A percentile compares a stretch with the other conserved stretches of the same genome.
Evolutionary conservation across 805 yeast genomes (phyloP).

Genomic region (Saccharomycopsis guyanensis): DNA sequence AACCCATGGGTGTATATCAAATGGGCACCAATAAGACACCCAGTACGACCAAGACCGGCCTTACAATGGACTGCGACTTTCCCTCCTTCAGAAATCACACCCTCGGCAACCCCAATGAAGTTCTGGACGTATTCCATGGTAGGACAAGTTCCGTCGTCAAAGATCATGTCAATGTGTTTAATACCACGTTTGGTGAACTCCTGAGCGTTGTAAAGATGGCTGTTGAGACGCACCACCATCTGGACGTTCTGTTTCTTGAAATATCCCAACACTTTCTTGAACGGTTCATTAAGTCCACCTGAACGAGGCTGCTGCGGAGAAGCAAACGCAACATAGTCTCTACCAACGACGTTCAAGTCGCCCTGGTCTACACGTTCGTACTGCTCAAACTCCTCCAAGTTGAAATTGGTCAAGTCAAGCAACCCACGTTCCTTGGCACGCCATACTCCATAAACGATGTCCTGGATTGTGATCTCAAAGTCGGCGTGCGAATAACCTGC

Average conservation of each 20-base stretch:
- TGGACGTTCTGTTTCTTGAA: slow-evolving; percentile 70
- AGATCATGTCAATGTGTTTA: slow-evolving; percentile 89
- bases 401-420: slow-evolving; percentile 78
- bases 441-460: slow-evolving; percentile 94
- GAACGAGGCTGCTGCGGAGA: slow-evolving; percentile 73
- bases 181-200: slow-evolving; percentile 81
- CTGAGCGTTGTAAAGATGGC: slow-evolving; percentile 77
- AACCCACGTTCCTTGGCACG: slow-evolving; percentile 90
- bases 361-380: slow-evolving; percentile 97
- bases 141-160: slow-evolving; percentile 98
- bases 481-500: slow-evolving; percentile 97
- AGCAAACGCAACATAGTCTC: slow-evolving; percentile 95
- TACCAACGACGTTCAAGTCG: slow-evolving; percentile 85
- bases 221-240: slow-evolving; percentile 85
- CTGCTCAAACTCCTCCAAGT: slow-evolving; percentile 88
- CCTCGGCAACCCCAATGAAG: slow-evolving; percentile 92
- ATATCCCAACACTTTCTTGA: slow-evolving; percentile 71
- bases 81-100: slow-evolving; percentile 77
- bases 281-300: slow-evolving; percentile 61
- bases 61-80: slow-evolving; percentile 98
- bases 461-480: slow-evolving; percentile 88
- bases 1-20: slow-evolving; percentile 93
- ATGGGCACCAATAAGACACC: slow-evolving; percentile 96
- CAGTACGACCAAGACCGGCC: slow-evolving; percentile 97
- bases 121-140: slow-evolving; percentile 87